Base-by-base conservation (phyloP, 2,329 filamentous ascomycete species). In the Hysterium pulicare region DNA sequence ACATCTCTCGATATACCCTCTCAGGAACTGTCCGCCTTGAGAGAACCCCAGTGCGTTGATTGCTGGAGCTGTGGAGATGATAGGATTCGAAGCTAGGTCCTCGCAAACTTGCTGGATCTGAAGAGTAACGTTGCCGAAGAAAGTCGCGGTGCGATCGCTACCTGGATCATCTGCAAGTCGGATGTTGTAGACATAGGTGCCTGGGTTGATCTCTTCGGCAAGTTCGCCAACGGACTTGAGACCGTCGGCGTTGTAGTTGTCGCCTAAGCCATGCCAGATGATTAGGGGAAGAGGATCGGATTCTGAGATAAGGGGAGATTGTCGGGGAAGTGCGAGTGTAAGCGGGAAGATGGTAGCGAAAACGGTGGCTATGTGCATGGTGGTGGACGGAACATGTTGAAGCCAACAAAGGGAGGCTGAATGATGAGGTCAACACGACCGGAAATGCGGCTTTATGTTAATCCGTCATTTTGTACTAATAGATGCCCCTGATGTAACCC, bases 1-100 rank as follows among this genome's bases (percentile, higher is more conserved):
- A 75, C 93, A 98, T 33, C 88, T 80, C 75, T 98, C 83, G 50
- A 95, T 75, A 64, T 95, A 90, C 19, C 79, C 93, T 45, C 93
- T 83, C n/a, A 98, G 78, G 72, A 98, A 96, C 66, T 95, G 88
- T 1, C 93, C 93, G 49, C 93, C 93, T 68, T 98, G 93, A 11
- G 87, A 93, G 74, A 98, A 96, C 21, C 93, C 93, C 26, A 98
- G 72, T 24, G 90, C 91, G 68, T 97, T 93, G 61, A 96, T 77
- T 49, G 85, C 88, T 0, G 87, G 86, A 0, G 87, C 87, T 5
- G 84, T 87, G 43, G 84, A 84, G 13, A 96, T 79, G 64, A 95
- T 87, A 1, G 85, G 84, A 62, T 96, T 81, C 0, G 76, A 62
- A 45, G 85, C 78, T 32, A 97, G 78, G 55, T 84, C 82, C n/a